Percentiles rank a stretch among this genome's conserved stretches.
phyloP scores from a whole-genome alignment of 495 filamentous ascomycete species.

The Sordaria brevicollis region DNA sequence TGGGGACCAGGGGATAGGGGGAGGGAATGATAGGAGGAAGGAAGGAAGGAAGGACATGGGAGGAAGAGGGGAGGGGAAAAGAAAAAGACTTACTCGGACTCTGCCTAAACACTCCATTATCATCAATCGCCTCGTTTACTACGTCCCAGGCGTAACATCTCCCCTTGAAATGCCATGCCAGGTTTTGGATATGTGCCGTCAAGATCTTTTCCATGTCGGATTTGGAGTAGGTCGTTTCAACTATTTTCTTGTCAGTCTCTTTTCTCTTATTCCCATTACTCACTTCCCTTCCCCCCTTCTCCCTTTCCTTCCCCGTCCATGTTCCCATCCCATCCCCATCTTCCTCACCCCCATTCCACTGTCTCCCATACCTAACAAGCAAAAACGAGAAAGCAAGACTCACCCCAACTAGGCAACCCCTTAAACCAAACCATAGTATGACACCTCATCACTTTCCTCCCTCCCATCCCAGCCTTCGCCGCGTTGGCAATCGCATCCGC shows the following conservation, averaged over 20 bases:
- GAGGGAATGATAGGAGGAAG: too few relatives aligned
- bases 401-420: slow-evolving; percentile 44
- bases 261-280: neutral
- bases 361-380: too few relatives aligned
- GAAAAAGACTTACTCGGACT: slow-evolving; percentile 8
- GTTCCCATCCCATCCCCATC: too few relatives aligned
- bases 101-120: slow-evolving; percentile 27
- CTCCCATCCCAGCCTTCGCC: slow-evolving; percentile 29
- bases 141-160: slow-evolving; percentile 37
- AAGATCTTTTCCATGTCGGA: neutral
- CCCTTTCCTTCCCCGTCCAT: too few relatives aligned
- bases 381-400: neutral
- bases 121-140: slow-evolving; percentile 41
- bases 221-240: neutral
- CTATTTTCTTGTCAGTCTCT: neutral
- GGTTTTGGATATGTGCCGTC: slow-evolving; percentile 30
- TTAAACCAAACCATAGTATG: slow-evolving; percentile 51
- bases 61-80: neutral
- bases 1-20: too few relatives aligned
- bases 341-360: too few relatives aligned
- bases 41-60: too few relatives aligned
- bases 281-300: neutral
- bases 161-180: slow-evolving; percentile 41
- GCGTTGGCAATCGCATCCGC: slow-evolving; percentile 39
- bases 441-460: slow-evolving; percentile 36